Percentiles rank a stretch among this genome's conserved stretches.
Evolutionary conservation across 2,329 filamentous ascomycete genomes (phyloP).

Genomic region (Leptosphaerulina australis): DNA sequence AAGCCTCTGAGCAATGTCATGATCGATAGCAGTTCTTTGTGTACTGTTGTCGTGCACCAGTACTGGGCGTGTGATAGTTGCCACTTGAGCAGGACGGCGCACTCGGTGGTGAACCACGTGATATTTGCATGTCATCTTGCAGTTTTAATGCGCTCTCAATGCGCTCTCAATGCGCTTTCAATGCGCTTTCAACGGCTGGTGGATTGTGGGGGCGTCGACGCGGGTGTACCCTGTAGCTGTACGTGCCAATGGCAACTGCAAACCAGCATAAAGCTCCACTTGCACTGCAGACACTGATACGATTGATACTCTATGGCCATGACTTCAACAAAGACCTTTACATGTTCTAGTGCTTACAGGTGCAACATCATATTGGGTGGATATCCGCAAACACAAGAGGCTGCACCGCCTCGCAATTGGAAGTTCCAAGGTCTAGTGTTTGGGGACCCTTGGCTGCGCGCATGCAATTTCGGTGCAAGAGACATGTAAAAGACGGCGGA

Average conservation of each 20-base stretch:
- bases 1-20: too few species aligned
- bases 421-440: neutral
- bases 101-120: too few species aligned
- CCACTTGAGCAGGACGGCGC: too few species aligned
- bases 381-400: neutral
- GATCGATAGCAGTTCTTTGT: too few species aligned
- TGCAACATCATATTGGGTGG: neutral
- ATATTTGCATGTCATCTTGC: too few species aligned
- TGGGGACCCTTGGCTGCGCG: constrained; percentile 3
- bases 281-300: neutral
- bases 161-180: too few species aligned
- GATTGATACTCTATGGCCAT: neutral
- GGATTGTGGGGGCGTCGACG: neutral
- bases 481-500: constrained; percentile 5
- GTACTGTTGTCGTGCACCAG: too few species aligned
- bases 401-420: neutral
- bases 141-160: too few species aligned
- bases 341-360: constrained; percentile 1
- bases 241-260: neutral
- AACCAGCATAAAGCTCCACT: neutral
- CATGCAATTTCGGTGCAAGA: constrained; percentile 2
- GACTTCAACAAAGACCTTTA: neutral
- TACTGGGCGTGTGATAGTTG: too few species aligned
- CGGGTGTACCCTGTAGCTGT: neutral
- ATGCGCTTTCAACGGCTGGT: too few species aligned